Base-by-base conservation (phyloP, 2,329 filamentous ascomycete species). In the Drechslerella stenobrocha region DNA sequence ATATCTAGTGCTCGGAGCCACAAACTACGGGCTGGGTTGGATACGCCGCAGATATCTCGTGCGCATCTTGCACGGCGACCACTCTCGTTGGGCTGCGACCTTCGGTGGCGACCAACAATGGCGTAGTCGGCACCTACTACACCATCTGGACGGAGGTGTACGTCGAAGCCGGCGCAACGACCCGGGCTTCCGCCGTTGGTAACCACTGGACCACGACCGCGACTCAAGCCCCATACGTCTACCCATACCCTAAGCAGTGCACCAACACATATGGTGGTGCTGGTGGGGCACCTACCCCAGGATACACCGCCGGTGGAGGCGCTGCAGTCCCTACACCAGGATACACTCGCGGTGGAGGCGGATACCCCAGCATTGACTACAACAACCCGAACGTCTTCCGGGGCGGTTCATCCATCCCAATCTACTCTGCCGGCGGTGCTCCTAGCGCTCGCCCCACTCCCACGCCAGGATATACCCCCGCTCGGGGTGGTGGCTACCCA, bases 81-180 rank as follows among this genome's bases (percentile, higher is more conserved):
- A 67, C 55, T 28, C 55, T 67, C 45, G 63, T 67, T 22, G 63
- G 50, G 24, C 15, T 67, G n/a, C 48, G 46, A 26, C 55, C 55
- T 13, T 18, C 24, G 4, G 26, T 26, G 15, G 34, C 20, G 26
- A 51, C 46, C 11, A 45, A 40, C 63, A 46, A 44, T 9, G 50
- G 53, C 26, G 48, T 23, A 18, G 34, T 18, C 1, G 22, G 11
- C 18, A 67, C 63, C 20, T 67, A 67, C 45, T 59, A 60, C 42
- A 67, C 63, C 26, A 22, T 67, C 22, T 67, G 56, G 55, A 67
- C 63, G n/a, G 63, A 67, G 28, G 50, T 60, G 20, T 60, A 60
- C 22, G 46, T 60, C 20, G 48, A 55, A 20, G 55, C 55, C 20
- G 63, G 63, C 15, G 9, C 48, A 5, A 55, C 63, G 11, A 67